Percentiles rank a stretch among this genome's conserved stretches.
These are phyloP conservation scores for Hydrangea macrophylla DNA, from an alignment of 148 eudicot species.

Conservation along the genomic window DNA sequence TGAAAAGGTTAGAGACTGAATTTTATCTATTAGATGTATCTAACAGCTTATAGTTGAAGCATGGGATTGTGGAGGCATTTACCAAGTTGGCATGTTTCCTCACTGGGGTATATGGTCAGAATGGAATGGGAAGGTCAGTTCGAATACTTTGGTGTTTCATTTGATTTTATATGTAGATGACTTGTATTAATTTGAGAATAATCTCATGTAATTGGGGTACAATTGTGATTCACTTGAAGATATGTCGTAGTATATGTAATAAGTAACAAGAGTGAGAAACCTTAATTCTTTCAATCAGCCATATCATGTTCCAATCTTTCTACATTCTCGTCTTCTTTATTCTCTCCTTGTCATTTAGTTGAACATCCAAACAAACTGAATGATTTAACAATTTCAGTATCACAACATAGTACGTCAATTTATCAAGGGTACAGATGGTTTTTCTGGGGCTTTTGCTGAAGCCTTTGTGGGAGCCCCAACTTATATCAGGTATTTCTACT, in stretches of 20 bases:
- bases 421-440: slow-evolving; percentile 96
- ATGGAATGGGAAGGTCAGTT: slow-evolving; percentile 95
- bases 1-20: not conserved
- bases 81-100: slow-evolving; percentile 95
- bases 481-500: slow-evolving; percentile 65
- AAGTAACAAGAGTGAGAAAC: not conserved
- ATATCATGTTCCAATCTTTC: not conserved
- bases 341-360: not conserved
- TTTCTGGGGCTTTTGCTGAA: slow-evolving; percentile 97
- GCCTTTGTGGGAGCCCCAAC: slow-evolving; percentile 95
- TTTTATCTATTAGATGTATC: slow-evolving; percentile 8
- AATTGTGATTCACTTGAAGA: not conserved
- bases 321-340: not conserved
- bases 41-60: slow-evolving; percentile 94
- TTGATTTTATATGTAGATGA: not conserved
- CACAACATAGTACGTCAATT: slow-evolving; percentile 85
- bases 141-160: not conserved
- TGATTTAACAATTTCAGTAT: slow-evolving; percentile 50
- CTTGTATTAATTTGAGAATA: not conserved
- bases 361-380: slow-evolving; percentile 1
- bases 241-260: not conserved
- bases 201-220: not conserved
- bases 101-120: slow-evolving; percentile 99
- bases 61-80: slow-evolving; percentile 99
- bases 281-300: not conserved